Base-by-base conservation (phyloP, 179 eudicot species). In the Silene coronaria region DNA sequence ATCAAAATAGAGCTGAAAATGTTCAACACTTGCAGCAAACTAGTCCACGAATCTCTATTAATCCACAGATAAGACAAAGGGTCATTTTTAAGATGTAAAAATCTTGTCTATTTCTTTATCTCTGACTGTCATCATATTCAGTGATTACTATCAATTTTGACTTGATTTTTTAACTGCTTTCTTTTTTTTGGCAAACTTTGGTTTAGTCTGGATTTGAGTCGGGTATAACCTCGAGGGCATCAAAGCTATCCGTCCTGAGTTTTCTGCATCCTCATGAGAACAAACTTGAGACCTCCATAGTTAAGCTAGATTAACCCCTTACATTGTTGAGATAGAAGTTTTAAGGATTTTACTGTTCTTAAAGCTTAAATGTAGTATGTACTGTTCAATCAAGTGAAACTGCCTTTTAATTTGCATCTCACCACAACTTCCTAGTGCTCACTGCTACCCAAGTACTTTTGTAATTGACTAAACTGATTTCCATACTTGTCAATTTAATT, bases 71-170 rank as follows among this genome's bases (percentile, higher is more conserved):
- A 3, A 71, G 80, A 67, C 32, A 77, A 61, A 71, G 23, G 63
- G 21, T 77, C 10, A 19, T 71, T 30, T 2, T 5, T 19, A 48
- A 30, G 70, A 71, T 77, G 80, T 77, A 76, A 46, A 71, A 17
- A 70, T 63, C 78, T 62, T 38, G 11, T 38, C 57, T 24, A 2
- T 51, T 10, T 46, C 59, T 34, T 51, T 66, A 19, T 34, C 28
- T 42, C 36, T 22, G 8, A 45, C 46, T n/a, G 58, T 48, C 30
- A 8, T 23, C 26, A 26, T 38, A 21, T 16, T 11, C 59, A 27
- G 63, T 38, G 45, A 38, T 16, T 38, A 14, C 42, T 51, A 2
- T 76, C 24, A 62, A 66, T 19, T 53, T 24, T 19, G 72, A 30
- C 65, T 27, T n/a, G 17, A 27, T 45, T 12, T 17, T 45, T 10